These are phyloP conservation scores for Penicillium aurantiogriseum DNA, from an alignment of 2,329 filamentous ascomycete species.

Conservation along the genomic window DNA sequence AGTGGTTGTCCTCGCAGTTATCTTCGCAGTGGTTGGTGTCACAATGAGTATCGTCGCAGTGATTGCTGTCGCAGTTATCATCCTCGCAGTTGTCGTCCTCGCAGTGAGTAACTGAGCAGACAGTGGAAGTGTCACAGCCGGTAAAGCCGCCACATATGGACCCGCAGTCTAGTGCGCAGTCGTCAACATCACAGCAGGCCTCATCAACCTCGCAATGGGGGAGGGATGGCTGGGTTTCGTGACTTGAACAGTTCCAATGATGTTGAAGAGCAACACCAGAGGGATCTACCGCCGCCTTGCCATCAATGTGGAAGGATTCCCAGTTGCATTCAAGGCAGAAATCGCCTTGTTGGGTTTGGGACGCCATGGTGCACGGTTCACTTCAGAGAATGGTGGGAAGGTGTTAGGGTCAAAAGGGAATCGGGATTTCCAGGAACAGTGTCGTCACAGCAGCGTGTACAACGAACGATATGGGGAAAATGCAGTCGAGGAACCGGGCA, in stretches of 20 bases:
- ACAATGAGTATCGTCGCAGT: conserved; percentile 3
- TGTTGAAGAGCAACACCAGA: conserved; percentile 21
- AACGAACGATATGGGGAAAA: conserved; percentile 2
- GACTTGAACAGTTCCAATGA: conserved; percentile 33
- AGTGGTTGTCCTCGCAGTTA: conserved; percentile 17
- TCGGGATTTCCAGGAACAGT: conserved; percentile 1
- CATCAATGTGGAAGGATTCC: conserved; percentile 40
- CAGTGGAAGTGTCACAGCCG: conserved; percentile 39
- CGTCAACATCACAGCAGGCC: conserved; percentile 41
- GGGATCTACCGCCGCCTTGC: conserved; percentile 27
- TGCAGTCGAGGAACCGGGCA: conserved; percentile 4
- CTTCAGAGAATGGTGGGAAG: conserved; percentile 4
- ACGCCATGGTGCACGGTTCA: conserved; percentile 30
- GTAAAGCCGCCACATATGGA: conserved; percentile 44
- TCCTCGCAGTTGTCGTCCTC: conserved; percentile 29
- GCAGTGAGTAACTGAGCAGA: conserved; percentile 37
- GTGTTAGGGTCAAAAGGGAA: not conserved
- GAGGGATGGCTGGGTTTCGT: conserved; percentile 29
- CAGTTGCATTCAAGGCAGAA: conserved; percentile 45
- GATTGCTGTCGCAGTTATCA: conserved; percentile 1
- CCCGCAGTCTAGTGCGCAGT: conserved; percentile 36
- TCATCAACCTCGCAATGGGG: conserved; percentile 32
- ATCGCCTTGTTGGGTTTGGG: conserved; percentile 32
- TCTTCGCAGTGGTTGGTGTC: conserved; percentile 4
- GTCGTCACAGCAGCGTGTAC: conserved; percentile 4